phyloP scores from a whole-genome alignment of 1,284 basidiomycete species.

The Trametes polyzona region DNA sequence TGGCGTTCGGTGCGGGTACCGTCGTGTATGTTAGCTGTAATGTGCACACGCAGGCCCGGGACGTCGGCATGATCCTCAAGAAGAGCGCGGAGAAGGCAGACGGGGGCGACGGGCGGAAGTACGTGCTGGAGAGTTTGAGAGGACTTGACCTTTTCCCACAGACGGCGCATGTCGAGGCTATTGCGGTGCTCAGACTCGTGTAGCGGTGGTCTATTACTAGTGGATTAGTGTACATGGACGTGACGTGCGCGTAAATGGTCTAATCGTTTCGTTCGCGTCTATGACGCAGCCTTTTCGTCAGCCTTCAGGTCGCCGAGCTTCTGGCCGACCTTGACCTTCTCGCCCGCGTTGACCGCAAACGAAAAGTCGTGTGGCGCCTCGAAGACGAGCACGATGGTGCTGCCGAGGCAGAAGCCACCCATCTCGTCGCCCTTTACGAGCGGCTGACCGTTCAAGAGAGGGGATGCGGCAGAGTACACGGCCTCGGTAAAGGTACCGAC shows the following conservation, averaged over 20 bases:
- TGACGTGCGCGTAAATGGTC: background rate
- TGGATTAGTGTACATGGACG: background rate
- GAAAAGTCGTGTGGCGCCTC: constrained; percentile 89
- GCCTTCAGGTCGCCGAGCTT: constrained; percentile 58
- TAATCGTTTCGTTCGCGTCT: background rate
- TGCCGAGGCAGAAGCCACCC: constrained; percentile 96
- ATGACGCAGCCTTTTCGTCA: background rate
- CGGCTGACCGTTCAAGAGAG: constrained; percentile 88
- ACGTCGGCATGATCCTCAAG: constrained; percentile 74
- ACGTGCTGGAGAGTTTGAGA: constrained; percentile 77
- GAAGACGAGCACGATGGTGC: constrained; percentile 96
- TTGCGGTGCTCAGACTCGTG: constrained; percentile 66
- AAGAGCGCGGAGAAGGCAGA: constrained; percentile 44
- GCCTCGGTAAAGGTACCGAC: constrained; percentile 94
- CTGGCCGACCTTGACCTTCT: constrained; percentile 91
- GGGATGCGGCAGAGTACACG: constrained; percentile 81
- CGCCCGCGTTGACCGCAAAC: constrained; percentile 80
- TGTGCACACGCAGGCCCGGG: constrained; percentile 86
- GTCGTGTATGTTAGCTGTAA: constrained; percentile 96
- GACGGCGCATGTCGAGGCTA: constrained; percentile 87
- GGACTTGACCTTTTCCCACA: constrained; percentile 95
- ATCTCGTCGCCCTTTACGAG: constrained; percentile 90
- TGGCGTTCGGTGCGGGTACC: constrained; percentile 69
- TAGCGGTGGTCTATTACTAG: background rate
- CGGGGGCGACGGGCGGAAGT: constrained; percentile 44